Conservation (phyloP, 2,329 filamentous ascomycete species). For the Aspergillus ustus region DNA sequence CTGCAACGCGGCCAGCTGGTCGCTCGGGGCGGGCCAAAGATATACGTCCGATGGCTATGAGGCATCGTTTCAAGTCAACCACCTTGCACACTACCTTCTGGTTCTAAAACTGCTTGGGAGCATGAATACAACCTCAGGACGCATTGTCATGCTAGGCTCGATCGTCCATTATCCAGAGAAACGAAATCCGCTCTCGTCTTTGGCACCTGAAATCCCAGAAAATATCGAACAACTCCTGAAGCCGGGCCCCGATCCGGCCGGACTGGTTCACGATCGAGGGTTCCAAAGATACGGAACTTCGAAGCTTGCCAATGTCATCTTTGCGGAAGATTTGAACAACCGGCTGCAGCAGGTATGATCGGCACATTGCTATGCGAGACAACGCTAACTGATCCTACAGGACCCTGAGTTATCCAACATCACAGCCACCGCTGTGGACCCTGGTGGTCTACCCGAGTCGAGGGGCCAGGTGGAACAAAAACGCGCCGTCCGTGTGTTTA, state of each 20-base stretch:
- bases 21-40: constrained; percentile 37
- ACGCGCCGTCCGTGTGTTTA: constrained; percentile 12
- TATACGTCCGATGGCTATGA: constrained; percentile 45
- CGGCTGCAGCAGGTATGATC: constrained; percentile 33
- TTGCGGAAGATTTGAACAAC: constrained; percentile 48
- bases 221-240: constrained; percentile 44
- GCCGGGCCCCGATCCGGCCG: constrained; percentile 33
- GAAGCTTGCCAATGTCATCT: constrained; percentile 49
- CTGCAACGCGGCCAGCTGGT: constrained; percentile 49
- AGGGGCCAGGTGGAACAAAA: constrained; percentile 25
- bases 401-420: constrained; percentile 32
- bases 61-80: constrained; percentile 46
- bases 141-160: constrained; percentile 38
- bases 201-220: constrained; percentile 40
- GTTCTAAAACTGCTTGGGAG: constrained; percentile 42
- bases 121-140: constrained; percentile 25
- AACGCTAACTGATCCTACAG: constrained; percentile 20
- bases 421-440: constrained; percentile 39
- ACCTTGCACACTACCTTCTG: constrained; percentile 46
- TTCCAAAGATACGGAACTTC: constrained; percentile 52
- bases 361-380: neutral
- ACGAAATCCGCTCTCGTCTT: constrained; percentile 43
- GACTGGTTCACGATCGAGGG: constrained; percentile 44
- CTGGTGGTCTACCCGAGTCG: constrained; percentile 31
- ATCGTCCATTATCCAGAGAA: constrained; percentile 46